Evolutionary conservation across 2,329 filamentous ascomycete genomes (phyloP), one percentile per base, ranked within the genome.

Genomic region (Ophiobolus disseminans): DNA sequence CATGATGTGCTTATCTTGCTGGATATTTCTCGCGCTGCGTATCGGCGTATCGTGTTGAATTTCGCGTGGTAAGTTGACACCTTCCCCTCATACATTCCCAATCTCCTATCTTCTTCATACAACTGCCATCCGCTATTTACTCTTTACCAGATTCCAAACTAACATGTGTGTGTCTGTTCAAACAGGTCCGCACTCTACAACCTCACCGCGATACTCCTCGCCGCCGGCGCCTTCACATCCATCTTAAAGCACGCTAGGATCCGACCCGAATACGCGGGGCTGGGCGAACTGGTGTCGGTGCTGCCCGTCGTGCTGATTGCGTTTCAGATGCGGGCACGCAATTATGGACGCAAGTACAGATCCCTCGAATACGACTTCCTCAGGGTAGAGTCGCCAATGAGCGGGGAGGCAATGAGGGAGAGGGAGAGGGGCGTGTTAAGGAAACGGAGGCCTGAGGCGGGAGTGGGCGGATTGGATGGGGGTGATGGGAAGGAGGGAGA

Each of bases 251-350:
- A 50, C 7, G 73, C 79, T 22, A 75, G 82, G 38, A 84, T 86
- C 60, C 80, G 82, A 13, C 86, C 86, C 0, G 73, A 80, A 53
- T 90, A 80, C 76, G 87, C 87, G 0, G 88, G 86, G 0, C 61
- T 91, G 7, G 88, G 88, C 0, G 88, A 91, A 74, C 66, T 91
- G 23, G 86, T 90, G 0, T 91, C 88, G 60, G 85, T 92, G 0
- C 48, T 89, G 64, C 88, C 88, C 0, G 87, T 91, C 3, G 80
- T 90, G 57, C 63, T 76, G 5, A 80, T 80, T 34, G 85, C 85
- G 0, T 73, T 83, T 57, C 72, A 75, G 48, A 61, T 84, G 62
- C 70, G 70, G 34, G 82, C 55, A 51, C 53, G 53, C n/a, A 42
- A 60, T 30, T 72, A 65, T 52, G 64, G 60, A 10, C 46, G 34